Percentiles rank a stretch among this genome's conserved stretches.
These are phyloP conservation scores for Cafeteria roenbergensis DNA, from an alignment of 108 stramenopile species.

Conservation along the genomic window DNA sequence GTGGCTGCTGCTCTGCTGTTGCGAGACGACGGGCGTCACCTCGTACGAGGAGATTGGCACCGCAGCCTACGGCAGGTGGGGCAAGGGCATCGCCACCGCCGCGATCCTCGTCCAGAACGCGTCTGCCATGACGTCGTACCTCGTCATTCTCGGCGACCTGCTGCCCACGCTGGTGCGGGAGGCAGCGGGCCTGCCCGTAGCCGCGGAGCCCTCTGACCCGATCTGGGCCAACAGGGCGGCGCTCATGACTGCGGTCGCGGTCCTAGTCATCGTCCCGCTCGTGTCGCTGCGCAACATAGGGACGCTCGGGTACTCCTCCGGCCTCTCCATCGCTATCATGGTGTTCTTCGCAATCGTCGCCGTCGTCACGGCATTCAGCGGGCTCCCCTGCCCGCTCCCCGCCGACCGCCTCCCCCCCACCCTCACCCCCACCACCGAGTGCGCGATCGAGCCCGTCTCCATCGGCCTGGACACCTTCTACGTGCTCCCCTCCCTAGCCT, in stretches of 20 bases:
- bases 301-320: background rate
- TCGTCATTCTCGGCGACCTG: background rate
- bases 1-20: background rate
- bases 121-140: background rate
- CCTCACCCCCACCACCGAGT: too few species aligned
- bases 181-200: background rate
- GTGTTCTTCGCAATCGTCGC: background rate
- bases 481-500: background rate
- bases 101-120: background rate
- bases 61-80: background rate
- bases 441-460: background rate
- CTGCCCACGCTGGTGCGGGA: background rate
- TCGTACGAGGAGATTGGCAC: background rate
- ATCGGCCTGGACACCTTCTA: background rate
- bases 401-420: too few species aligned
- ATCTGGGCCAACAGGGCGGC: background rate
- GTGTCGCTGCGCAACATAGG: background rate
- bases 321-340: background rate
- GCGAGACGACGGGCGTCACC: background rate
- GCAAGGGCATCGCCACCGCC: background rate
- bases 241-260: background rate
- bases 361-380: background rate
- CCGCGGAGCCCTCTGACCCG: background rate
- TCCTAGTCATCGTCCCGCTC: background rate
- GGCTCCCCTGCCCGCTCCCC: too few species aligned